Conservation (phyloP, 805 yeast genomes). For the Scheffersomyces stipitis region DNA sequence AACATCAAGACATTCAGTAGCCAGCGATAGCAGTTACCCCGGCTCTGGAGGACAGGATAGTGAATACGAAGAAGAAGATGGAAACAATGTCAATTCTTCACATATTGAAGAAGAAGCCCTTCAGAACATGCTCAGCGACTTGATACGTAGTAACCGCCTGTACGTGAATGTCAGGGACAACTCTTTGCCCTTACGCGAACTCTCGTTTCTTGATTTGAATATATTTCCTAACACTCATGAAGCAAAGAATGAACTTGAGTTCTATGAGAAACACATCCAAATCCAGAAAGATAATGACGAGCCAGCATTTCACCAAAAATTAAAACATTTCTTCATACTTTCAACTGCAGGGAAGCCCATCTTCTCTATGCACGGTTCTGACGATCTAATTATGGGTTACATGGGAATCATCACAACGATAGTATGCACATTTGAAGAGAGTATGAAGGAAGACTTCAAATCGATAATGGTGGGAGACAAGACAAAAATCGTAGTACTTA, state of each 20-base stretch:
- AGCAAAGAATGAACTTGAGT: slow-evolving; percentile 7
- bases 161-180: background rate
- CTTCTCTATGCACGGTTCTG: slow-evolving; percentile 73
- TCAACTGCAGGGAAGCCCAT: slow-evolving; percentile 90
- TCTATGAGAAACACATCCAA: slow-evolving; percentile 15
- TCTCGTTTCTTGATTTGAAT: slow-evolving; percentile 11
- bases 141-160: slow-evolving; percentile 10
- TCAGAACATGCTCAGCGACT: slow-evolving; percentile 20
- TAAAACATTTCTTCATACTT: slow-evolving; percentile 74
- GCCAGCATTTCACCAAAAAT: slow-evolving; percentile 25
- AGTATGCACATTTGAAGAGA: slow-evolving; percentile 62
- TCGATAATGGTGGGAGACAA: slow-evolving; percentile 54
- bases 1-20: too few species aligned
- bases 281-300: slow-evolving; percentile 14
- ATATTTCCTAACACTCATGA: slow-evolving; percentile 10
- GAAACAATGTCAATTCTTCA: background rate
- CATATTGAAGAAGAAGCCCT: slow-evolving; percentile 19
- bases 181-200: background rate
- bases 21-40: background rate
- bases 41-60: background rate
- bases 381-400: slow-evolving; percentile 64
- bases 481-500: slow-evolving; percentile 54
- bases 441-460: slow-evolving; percentile 38
- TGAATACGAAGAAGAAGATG: background rate
- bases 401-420: slow-evolving; percentile 82